Base-by-base conservation (phyloP, 139 green algal species). In the Zygnema circumcarinatum region DNA sequence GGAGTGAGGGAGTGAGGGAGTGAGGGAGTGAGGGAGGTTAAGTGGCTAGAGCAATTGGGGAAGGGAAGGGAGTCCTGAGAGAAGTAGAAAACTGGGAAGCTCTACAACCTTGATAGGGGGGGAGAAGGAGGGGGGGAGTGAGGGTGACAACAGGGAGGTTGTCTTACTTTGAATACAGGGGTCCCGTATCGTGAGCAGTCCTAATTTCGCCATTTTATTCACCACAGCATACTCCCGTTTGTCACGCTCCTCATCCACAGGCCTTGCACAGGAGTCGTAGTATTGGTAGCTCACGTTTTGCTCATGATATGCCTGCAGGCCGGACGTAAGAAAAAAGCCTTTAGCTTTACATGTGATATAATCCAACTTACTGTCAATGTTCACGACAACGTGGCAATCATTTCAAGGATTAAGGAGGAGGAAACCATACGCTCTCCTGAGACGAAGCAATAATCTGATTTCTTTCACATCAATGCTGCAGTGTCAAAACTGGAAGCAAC, bases 281-380 rank as follows among this genome's bases (percentile, higher is more conserved):
- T 92, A 92, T 73, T 87, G 88, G 83, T 92, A 92, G 1, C 54
- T 52, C 7, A 67, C 88, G 62, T 56, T 56, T 33, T 84, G 41
- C 38, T 84, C 38, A 36, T 33, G 36, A n/a, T 56, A 79, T 35
- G 76, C 39, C 76, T 84, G 76, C 29, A n/a, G n/a, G 29, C n/a
- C n/a, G n/a, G n/a, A n/a, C n/a, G n/a, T n/a, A n/a, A n/a, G n/a
- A n/a, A n/a, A n/a, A n/a, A n/a, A n/a, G n/a, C n/a, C n/a, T n/a
- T n/a, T n/a, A n/a, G n/a, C n/a, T n/a, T n/a, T n/a, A n/a, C n/a
- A n/a, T n/a, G n/a, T n/a, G n/a, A n/a, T n/a, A n/a, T n/a, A n/a
- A n/a, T n/a, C n/a, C n/a, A n/a, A n/a, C n/a, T n/a, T n/a, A n/a
- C n/a, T n/a, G n/a, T n/a, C n/a, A n/a, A n/a, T n/a, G n/a, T n/a